phyloP scores from a whole-genome alignment of 2,329 filamentous ascomycete genomes.

The Beauveria caledonica region DNA sequence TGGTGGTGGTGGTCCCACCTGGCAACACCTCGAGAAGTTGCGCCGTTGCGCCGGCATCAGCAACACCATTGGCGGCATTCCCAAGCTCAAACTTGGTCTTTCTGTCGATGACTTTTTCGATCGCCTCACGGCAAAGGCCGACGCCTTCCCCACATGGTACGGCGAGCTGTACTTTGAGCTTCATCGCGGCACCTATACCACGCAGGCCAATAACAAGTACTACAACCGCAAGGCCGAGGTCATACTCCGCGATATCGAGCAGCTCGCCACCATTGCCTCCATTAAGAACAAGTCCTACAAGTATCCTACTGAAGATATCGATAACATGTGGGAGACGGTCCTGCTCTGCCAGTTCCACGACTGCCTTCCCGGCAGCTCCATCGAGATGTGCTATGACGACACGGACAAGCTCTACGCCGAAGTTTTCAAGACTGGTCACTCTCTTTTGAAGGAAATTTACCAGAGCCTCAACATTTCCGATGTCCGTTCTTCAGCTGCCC shows the following conservation, averaged over 20 bases:
- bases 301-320: constrained; percentile 90
- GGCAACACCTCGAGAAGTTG: constrained; percentile 89
- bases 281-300: constrained; percentile 65
- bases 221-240: constrained; percentile 85
- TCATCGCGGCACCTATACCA: constrained; percentile 94
- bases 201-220: constrained; percentile 92
- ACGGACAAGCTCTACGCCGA: constrained; percentile 81
- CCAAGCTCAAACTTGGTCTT: constrained; percentile 78
- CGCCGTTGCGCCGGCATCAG: constrained; percentile 84
- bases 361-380: constrained; percentile 86
- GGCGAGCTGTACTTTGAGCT: constrained; percentile 97
- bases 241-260: constrained; percentile 79
- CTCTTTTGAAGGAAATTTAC: constrained; percentile 62
- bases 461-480: constrained; percentile 55
- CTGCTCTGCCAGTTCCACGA: constrained; percentile 97
- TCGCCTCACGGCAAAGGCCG: constrained; percentile 68
- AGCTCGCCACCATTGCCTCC: constrained; percentile 77
- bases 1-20: constrained; percentile 90
- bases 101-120: constrained; percentile 95
- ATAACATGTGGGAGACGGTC: constrained; percentile 90
- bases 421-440: constrained; percentile 69
- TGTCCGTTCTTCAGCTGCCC: constrained; percentile 29
- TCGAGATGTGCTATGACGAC: constrained; percentile 98
- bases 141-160: constrained; percentile 88
- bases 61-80: constrained; percentile 71